Evolutionary conservation across 345 rosid genomes (phyloP).

Genomic region (Punica granatum): DNA sequence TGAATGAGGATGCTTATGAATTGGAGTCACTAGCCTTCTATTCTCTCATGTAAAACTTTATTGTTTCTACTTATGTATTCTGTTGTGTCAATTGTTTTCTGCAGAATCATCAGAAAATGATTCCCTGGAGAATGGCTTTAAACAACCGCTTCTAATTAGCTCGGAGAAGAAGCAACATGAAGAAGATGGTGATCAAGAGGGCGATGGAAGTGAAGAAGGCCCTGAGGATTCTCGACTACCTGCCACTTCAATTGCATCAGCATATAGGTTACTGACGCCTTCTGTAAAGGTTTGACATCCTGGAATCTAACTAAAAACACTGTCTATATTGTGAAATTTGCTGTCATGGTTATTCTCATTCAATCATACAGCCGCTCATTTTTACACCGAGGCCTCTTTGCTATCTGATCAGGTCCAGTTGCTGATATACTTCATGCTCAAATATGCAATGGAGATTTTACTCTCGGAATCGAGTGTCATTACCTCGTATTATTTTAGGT

Average conservation of each 20-base stretch:
- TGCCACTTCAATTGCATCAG: constrained; percentile 57
- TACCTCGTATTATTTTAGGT: constrained; percentile 80
- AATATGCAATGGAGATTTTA: constrained; percentile 87
- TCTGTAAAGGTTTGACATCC: constrained; percentile 70
- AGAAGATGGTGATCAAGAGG: constrained; percentile 54
- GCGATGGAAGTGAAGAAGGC: constrained; percentile 77
- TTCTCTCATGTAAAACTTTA: not conserved
- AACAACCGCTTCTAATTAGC: constrained; percentile 56
- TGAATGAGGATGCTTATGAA: not conserved
- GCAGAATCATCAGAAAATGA: constrained; percentile 44
- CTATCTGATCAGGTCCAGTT: constrained; percentile 62
- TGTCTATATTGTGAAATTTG: not conserved
- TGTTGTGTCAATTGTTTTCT: not conserved
- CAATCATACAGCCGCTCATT: not conserved
- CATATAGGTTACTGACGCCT: constrained; percentile 87
- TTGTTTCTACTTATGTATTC: not conserved
- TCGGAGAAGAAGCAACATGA: constrained; percentile 38
- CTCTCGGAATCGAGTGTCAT: constrained; percentile 93
- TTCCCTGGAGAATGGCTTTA: constrained; percentile 73
- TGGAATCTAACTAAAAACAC: not conserved
- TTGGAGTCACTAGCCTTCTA: not conserved
- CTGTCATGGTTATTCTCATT: not conserved
- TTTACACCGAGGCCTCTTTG: not conserved
- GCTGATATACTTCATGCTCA: constrained; percentile 97
- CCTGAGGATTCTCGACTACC: constrained; percentile 58